Conservation (phyloP, 164 flowering plant species). For the Vitis rupestris region DNA sequence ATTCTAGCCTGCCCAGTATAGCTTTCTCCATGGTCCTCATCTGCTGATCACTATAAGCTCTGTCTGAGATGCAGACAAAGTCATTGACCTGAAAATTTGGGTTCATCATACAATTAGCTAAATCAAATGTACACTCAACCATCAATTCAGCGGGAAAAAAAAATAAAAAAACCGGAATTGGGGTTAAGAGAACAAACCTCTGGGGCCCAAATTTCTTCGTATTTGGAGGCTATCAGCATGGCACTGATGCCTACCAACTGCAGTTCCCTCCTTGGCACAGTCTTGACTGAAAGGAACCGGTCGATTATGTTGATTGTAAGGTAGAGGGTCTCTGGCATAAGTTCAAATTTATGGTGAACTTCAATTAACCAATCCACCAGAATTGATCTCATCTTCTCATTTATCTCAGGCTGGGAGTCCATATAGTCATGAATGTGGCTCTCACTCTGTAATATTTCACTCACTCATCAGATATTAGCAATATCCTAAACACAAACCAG, state of each 20-base stretch:
- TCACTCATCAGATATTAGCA: neutral
- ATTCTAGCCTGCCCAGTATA: slow-evolving; percentile 51
- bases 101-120: neutral
- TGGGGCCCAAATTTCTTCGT: slow-evolving; percentile 64
- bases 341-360: slow-evolving; percentile 46
- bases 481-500: too few species aligned
- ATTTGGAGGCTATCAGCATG: slow-evolving; percentile 51
- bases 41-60: slow-evolving; percentile 45
- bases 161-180: neutral
- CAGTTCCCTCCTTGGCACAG: slow-evolving; percentile 35
- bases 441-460: slow-evolving; percentile 26
- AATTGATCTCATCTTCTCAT: slow-evolving; percentile 43
- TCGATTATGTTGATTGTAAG: slow-evolving; percentile 47
- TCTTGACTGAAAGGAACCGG: slow-evolving; percentile 35
- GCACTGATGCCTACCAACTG: slow-evolving; percentile 49
- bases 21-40: slow-evolving; percentile 56
- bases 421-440: slow-evolving; percentile 31
- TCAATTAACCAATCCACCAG: slow-evolving; percentile 55
- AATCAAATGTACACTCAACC: neutral
- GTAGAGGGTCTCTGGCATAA: slow-evolving; percentile 54
- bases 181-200: slow-evolving; percentile 20
- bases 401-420: slow-evolving; percentile 31
- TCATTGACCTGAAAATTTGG: slow-evolving; percentile 42
- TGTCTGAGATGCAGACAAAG: slow-evolving; percentile 56
- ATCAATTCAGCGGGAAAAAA: neutral